phyloP scores from a whole-genome alignment of 495 filamentous ascomycete genomes.

The Penicillium pancosmium region DNA sequence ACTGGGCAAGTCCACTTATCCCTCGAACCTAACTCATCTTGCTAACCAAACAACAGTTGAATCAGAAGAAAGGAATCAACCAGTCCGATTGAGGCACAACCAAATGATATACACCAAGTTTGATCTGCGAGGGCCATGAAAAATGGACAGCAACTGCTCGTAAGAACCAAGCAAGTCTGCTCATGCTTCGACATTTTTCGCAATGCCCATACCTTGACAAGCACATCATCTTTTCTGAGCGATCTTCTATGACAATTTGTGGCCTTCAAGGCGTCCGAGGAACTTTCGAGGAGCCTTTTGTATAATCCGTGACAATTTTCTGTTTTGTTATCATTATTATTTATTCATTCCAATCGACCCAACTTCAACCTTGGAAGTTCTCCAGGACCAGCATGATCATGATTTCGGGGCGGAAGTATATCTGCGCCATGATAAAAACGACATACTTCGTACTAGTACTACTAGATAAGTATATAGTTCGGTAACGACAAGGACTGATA shows the following conservation, averaged over 20 bases:
- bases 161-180: background rate
- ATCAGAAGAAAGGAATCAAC: constrained; percentile 29
- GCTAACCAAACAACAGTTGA: constrained; percentile 26
- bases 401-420: background rate
- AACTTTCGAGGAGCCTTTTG: background rate
- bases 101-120: background rate
- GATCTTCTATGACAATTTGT: background rate
- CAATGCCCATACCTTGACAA: background rate
- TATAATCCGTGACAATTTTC: background rate
- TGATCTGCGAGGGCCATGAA: background rate
- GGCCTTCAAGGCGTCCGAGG: background rate
- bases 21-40: background rate
- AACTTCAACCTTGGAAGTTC: background rate
- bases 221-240: background rate
- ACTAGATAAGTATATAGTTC: too few relatives aligned
- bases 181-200: background rate
- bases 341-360: background rate
- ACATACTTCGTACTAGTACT: too few relatives aligned
- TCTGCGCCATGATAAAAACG: too few relatives aligned
- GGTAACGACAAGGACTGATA: too few relatives aligned
- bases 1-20: constrained; percentile 67
- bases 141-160: background rate
- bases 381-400: too few relatives aligned
- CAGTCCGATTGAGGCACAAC: background rate
- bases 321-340: background rate